Conservation (phyloP, 768 basidiomycete genomes). For the Suillus americanus region DNA sequence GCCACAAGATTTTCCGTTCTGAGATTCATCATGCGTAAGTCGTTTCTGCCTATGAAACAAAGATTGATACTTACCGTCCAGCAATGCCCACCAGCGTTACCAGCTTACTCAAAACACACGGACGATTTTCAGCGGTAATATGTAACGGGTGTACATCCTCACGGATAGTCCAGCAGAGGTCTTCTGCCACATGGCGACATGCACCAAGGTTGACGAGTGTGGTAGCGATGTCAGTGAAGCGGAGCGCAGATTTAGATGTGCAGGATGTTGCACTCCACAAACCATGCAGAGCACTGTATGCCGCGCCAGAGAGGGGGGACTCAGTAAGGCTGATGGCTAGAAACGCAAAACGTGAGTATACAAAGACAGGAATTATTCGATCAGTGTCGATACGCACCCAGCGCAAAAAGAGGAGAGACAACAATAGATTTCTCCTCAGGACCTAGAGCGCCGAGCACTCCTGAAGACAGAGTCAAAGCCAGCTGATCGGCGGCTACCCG, state of each 20-base stretch:
- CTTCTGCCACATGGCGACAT: slow-evolving; percentile 32
- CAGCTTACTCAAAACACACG: slow-evolving; percentile 39
- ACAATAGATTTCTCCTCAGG: slow-evolving; percentile 28
- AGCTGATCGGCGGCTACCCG: slow-evolving; percentile 41
- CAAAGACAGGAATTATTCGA: background rate
- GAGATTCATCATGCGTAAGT: slow-evolving; percentile 21
- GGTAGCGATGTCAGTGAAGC: slow-evolving; percentile 34
- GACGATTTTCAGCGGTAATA: slow-evolving; percentile 25
- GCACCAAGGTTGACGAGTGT: slow-evolving; percentile 48
- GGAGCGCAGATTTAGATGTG: slow-evolving; percentile 26
- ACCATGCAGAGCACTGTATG: slow-evolving; percentile 34
- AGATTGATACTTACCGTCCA: slow-evolving; percentile 41
- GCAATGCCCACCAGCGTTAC: slow-evolving; percentile 42
- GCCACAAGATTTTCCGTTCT: slow-evolving; percentile 34
- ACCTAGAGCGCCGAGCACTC: slow-evolving; percentile 38
- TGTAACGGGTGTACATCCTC: slow-evolving; percentile 9
- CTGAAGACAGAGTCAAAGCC: slow-evolving; percentile 40
- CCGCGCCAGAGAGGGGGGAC: slow-evolving; percentile 31
- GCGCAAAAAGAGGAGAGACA: slow-evolving; percentile 40
- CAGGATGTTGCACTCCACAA: slow-evolving; percentile 26
- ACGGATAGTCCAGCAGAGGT: slow-evolving; percentile 30
- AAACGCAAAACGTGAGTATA: background rate
- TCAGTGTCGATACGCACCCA: slow-evolving; percentile 32
- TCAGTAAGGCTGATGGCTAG: background rate
- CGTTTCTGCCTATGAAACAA: background rate